phyloP scores from a whole-genome alignment of 73 alveolate species.

The Durusdinium trenchii region DNA sequence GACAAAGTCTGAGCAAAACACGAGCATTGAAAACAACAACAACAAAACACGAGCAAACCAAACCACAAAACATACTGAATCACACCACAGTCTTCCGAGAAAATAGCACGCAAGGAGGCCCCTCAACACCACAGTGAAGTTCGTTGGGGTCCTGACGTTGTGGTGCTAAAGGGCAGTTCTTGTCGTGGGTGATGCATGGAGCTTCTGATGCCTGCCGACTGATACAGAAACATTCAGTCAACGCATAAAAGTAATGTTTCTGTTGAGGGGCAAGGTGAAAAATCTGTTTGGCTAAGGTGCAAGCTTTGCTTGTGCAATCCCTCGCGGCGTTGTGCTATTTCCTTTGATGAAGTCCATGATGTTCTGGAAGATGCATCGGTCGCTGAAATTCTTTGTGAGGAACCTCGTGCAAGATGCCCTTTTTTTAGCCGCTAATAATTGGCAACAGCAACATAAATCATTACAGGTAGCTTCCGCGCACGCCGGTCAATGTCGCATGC shows the following conservation, averaged over 20 bases:
- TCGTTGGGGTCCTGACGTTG: neutral
- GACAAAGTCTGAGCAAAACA: too few species aligned
- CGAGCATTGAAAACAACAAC: too few species aligned
- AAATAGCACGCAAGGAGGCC: neutral
- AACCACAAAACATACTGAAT: neutral
- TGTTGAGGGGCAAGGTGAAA: neutral
- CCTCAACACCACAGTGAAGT: neutral
- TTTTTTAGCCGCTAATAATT: neutral
- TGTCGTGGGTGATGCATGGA: neutral
- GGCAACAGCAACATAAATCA: neutral
- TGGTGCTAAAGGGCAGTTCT: neutral
- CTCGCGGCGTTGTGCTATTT: neutral
- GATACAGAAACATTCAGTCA: neutral
- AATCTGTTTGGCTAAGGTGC: neutral
- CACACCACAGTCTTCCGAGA: neutral
- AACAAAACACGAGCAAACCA: too few species aligned
- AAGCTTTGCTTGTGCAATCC: neutral
- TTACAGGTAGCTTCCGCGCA: neutral
- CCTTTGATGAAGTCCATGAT: neutral
- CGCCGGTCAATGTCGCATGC: neutral
- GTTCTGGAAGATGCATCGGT: neutral
- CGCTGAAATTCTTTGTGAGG: neutral
- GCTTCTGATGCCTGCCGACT: neutral
- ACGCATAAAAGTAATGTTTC: neutral
- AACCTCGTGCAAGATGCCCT: neutral